phyloP scores from a whole-genome alignment of 1,139 yeast genomes.

The Spathaspora sp. region DNA sequence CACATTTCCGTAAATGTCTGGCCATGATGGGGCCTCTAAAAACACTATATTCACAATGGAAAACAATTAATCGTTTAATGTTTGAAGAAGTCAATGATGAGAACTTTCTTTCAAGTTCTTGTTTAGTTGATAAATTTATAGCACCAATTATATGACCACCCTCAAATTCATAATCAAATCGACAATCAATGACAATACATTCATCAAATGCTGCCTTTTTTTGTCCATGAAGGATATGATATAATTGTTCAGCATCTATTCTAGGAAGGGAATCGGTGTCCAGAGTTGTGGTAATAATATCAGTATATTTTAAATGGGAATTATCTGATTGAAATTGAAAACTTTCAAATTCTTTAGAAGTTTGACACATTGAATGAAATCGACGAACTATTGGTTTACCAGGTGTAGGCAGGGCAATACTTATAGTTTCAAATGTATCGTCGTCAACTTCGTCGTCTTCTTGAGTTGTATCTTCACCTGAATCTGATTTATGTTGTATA shows the following conservation, averaged over 20 bases:
- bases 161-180: conserved; percentile 85
- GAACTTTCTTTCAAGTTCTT: conserved; percentile 58
- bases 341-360: conserved; percentile 35
- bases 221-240: conserved; percentile 59
- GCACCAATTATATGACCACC: conserved; percentile 95
- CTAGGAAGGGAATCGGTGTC: conserved; percentile 73
- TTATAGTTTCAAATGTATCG: conserved; percentile 17
- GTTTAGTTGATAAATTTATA: conserved; percentile 69
- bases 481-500: conserved; percentile 6
- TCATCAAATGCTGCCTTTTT: conserved; percentile 58
- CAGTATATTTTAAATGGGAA: conserved; percentile 39
- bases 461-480: conserved; percentile 14
- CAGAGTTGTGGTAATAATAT: conserved; percentile 40
- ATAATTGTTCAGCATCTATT: conserved; percentile 64
- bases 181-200: conserved; percentile 72
- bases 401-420: conserved; percentile 13
- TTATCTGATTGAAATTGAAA: conserved; percentile 30
- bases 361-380: conserved; percentile 67
- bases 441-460: conserved; percentile 15
- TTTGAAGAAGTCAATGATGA: conserved; percentile 7
- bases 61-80: conserved; percentile 57
- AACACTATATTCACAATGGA: conserved; percentile 93
- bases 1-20: conserved; percentile 76
- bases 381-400: conserved; percentile 41
- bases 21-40: conserved; percentile 95